Conservation (phyloP, 2,329 filamentous ascomycete genomes). For the Tolypocladium cylindrosporum region DNA sequence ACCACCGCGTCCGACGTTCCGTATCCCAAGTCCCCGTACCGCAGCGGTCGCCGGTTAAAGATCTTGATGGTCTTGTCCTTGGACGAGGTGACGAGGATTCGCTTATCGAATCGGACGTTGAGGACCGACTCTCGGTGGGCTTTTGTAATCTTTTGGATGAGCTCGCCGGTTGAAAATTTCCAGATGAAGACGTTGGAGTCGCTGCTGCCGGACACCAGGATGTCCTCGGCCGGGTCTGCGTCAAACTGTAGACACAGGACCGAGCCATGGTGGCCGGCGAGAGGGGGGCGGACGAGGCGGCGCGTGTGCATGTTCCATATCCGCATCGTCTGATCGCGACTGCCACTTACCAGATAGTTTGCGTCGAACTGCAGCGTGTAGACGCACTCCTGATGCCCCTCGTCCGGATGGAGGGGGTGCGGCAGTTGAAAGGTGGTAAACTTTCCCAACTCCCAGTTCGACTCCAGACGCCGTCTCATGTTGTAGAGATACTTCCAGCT, state of each 20-base stretch:
- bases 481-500: slow-evolving; percentile 95
- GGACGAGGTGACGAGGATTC: slow-evolving; percentile 89
- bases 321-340: slow-evolving; percentile 75
- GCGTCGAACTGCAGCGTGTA: slow-evolving; percentile 88
- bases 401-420: slow-evolving; percentile 66
- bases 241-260: slow-evolving; percentile 96
- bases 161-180: slow-evolving; percentile 83
- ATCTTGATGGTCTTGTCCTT: slow-evolving; percentile 97
- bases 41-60: slow-evolving; percentile 72
- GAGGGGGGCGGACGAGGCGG: slow-evolving; percentile 62
- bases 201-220: slow-evolving; percentile 92
- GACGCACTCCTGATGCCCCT: slow-evolving; percentile 86
- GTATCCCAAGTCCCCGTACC: slow-evolving; percentile 49
- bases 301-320: slow-evolving; percentile 84
- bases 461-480: slow-evolving; percentile 73
- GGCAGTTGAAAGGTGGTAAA: slow-evolving; percentile 85
- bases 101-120: slow-evolving; percentile 84
- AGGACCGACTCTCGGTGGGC: slow-evolving; percentile 88
- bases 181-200: slow-evolving; percentile 86
- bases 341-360: slow-evolving; percentile 85
- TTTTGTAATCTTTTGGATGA: slow-evolving; percentile 62
- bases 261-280: slow-evolving; percentile 71
- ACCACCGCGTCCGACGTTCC: slow-evolving; percentile 24
- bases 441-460: slow-evolving; percentile 80
- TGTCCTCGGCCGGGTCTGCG: slow-evolving; percentile 71